phyloP scores from a whole-genome alignment of 2,329 filamentous ascomycete genomes.

The Lasiodiplodia hormozganensis region DNA sequence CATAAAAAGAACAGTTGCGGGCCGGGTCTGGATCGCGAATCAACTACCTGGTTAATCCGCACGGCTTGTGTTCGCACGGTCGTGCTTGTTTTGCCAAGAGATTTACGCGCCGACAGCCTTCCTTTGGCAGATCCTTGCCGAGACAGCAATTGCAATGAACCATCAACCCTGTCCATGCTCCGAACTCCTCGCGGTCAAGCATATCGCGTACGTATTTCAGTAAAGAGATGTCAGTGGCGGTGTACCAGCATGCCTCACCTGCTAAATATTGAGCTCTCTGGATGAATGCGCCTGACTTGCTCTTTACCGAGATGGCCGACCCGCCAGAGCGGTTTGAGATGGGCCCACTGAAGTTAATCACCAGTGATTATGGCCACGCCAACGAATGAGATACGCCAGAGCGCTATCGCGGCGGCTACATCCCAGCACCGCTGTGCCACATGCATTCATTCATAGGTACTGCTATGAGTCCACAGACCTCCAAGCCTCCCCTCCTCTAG shows the following conservation, averaged over 20 bases:
- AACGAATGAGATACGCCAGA: neutral
- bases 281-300: neutral
- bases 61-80: neutral
- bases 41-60: no score
- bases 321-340: neutral
- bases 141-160: neutral
- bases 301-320: neutral
- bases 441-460: constrained; percentile 9
- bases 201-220: neutral
- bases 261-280: neutral
- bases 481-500: neutral
- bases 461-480: neutral
- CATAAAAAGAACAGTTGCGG: no score
- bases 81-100: neutral
- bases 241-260: no score
- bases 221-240: neutral
- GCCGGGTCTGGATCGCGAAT: no score
- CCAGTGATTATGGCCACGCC: neutral
- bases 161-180: neutral
- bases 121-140: neutral
- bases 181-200: neutral
- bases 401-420: constrained; percentile 2
- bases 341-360: neutral
- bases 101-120: neutral
- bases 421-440: neutral